Evolutionary conservation across 1,284 basidiomycete species (phyloP).

Genomic region (Pisolithus thermaeus): DNA sequence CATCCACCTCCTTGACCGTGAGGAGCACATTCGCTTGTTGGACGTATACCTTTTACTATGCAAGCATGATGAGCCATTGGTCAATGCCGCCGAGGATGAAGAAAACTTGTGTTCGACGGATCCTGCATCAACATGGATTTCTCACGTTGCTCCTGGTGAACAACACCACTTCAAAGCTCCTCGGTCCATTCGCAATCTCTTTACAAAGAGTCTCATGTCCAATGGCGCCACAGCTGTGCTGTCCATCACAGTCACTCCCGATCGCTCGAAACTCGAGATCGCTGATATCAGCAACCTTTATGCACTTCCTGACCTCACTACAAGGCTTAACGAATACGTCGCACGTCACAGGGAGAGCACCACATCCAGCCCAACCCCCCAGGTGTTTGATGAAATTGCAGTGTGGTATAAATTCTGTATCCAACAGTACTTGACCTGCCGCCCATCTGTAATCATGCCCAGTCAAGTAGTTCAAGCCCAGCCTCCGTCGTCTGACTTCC

Average conservation of each 20-base stretch:
- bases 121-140: background rate
- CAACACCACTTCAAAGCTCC: too few relatives aligned
- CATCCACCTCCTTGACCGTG: background rate
- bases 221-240: too few relatives aligned
- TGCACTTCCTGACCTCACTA: too few relatives aligned
- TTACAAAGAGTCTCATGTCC: too few relatives aligned
- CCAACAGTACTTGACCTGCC: background rate
- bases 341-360: background rate
- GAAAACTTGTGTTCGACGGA: background rate
- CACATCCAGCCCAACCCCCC: too few relatives aligned
- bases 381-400: background rate
- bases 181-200: too few relatives aligned
- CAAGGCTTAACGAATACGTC: background rate
- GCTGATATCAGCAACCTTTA: too few relatives aligned
- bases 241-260: too few relatives aligned
- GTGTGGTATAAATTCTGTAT: background rate
- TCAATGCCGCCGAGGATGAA: background rate
- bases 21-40: conserved; percentile 1
- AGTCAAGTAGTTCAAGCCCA: background rate
- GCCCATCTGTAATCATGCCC: background rate
- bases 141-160: too few relatives aligned
- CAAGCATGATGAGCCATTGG: background rate
- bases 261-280: too few relatives aligned
- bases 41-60: background rate
- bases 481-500: background rate